Evolutionary conservation across 768 basidiomycete genomes (phyloP), one percentile per base, ranked within the genome.

Genomic region (Boletus speciosus): DNA sequence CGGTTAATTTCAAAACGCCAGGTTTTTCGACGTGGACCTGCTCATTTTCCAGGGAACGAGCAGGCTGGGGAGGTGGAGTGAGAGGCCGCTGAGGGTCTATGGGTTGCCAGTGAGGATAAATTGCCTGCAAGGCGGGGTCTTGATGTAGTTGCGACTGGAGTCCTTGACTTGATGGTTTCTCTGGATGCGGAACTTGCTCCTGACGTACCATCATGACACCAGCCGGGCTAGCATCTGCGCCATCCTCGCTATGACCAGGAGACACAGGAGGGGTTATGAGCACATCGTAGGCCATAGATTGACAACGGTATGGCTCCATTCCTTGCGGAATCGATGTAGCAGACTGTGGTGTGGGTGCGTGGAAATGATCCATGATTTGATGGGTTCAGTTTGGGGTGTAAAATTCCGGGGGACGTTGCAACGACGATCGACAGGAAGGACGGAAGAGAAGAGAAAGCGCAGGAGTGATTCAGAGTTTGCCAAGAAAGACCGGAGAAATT

Each of bases 221-320:
- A 6, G 54, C 3, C 25, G 47, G 55, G 9, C 61, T 54, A 45
- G 67, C 51, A 35, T 62, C 60, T 39, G 63, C 52, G 7, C 64
- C 71, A 27, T 71, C 69, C 49, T 81, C 77, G 56, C 77, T 81
- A 47, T 75, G 78, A 25, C 72, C 72, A 2, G 84, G 86, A 41
- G 86, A 89, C 54, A 85, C 72, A 8, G 86, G 86, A 6, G 86
- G 86, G 1, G 86, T 88, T 60, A 88, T 79, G 23, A 83, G 86
- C n/a, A 80, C 81, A 53, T 83, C 78, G 42, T 75, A 69, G 48
- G 77, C 70, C 59, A 80, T 71, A 40, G 79, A 75, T 55, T 78
- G 72, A 31, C 72, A 67, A 37, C 70, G 63, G 51, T 61, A 68
- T 21, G 63, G 55, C 47, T 38, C 55, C 14, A 63, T 55, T 27